A percentile compares a stretch with the other conserved stretches of the same genome.
Conservation (phyloP, 257 asterid species). For the Przewalskia tangutica region DNA sequence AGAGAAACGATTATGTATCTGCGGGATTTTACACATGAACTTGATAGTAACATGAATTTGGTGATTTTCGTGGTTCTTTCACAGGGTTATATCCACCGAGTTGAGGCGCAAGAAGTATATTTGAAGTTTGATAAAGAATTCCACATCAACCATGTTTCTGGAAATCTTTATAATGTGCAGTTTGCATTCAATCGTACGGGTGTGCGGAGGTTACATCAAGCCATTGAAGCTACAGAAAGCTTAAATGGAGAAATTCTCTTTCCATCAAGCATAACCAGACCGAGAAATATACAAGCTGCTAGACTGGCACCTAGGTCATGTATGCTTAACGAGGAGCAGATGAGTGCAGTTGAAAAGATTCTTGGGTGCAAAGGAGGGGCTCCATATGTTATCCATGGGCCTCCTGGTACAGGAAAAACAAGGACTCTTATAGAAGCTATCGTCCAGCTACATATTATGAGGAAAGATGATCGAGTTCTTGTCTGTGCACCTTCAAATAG, state of each 20-base stretch:
- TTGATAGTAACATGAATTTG: neutral
- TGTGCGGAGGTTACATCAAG: slow-evolving; percentile 68
- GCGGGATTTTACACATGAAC: neutral
- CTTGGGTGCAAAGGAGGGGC: slow-evolving; percentile 66
- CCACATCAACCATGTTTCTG: slow-evolving; percentile 43
- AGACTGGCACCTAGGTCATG: slow-evolving; percentile 43
- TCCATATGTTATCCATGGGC: slow-evolving; percentile 85
- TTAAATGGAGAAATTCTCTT: slow-evolving; percentile 50
- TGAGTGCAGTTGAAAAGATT: slow-evolving; percentile 53
- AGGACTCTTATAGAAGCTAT: slow-evolving; percentile 75
- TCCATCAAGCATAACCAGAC: slow-evolving; percentile 31
- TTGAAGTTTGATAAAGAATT: slow-evolving; percentile 48
- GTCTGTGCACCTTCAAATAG: slow-evolving; percentile 96
- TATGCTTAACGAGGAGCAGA: slow-evolving; percentile 60
- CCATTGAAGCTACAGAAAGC: slow-evolving; percentile 59
- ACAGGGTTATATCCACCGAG: slow-evolving; percentile 78
- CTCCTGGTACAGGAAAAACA: slow-evolving; percentile 98
- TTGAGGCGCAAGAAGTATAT: slow-evolving; percentile 73
- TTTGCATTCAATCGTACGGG: slow-evolving; percentile 50
- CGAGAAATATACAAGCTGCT: slow-evolving; percentile 17
- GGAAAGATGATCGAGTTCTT: slow-evolving; percentile 35
- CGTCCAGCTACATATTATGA: slow-evolving; percentile 44
- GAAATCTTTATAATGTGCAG: slow-evolving; percentile 53
- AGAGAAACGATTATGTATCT: neutral
- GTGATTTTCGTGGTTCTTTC: slow-evolving; percentile 6